Percentiles rank a stretch among this genome's conserved stretches.
Evolutionary conservation across 805 yeast species (phyloP).

Genomic region (Metschnikowia chrysomelidarum): DNA sequence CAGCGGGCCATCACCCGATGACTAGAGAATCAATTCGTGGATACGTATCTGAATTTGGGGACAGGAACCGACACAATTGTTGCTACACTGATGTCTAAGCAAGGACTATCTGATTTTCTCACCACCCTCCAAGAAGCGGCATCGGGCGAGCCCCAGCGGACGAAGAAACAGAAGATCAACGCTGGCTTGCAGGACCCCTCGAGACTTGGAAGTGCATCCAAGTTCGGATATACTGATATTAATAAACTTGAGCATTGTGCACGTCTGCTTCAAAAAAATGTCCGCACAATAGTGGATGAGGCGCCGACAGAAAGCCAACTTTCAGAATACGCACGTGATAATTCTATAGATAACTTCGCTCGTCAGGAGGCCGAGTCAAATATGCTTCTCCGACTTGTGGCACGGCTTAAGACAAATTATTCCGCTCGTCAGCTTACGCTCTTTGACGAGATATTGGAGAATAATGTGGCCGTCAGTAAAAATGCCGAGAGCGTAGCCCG

Average conservation of each 20-base stretch:
- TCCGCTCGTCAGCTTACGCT: conserved; percentile 47
- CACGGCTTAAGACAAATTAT: conserved; percentile 55
- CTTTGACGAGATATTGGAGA: conserved; percentile 53
- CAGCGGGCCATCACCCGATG: too few species aligned
- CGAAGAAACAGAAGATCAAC: conserved; percentile 6
- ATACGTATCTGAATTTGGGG: too few species aligned
- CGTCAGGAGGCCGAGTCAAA: conserved; percentile 50
- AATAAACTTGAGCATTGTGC: conserved; percentile 41
- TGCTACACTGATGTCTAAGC: conserved; percentile 6
- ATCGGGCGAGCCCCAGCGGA: conserved; percentile 1
- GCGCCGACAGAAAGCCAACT: conserved; percentile 54
- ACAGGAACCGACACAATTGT: too few species aligned
- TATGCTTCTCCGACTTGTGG: conserved; percentile 57
- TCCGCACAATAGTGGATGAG: conserved; percentile 34
- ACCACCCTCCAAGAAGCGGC: conserved; percentile 5
- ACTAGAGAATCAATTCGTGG: too few species aligned
- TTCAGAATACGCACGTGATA: conserved; percentile 27
- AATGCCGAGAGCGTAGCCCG: not conserved
- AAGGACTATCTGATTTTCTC: conserved; percentile 4
- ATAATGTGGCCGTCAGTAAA: conserved; percentile 14
- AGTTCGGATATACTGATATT: conserved; percentile 36
- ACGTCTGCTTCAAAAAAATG: conserved; percentile 45
- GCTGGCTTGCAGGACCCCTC: conserved; percentile 5
- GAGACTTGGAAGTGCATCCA: not conserved
- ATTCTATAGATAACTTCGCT: conserved; percentile 41